phyloP scores from a whole-genome alignment of 73 alveolate genomes.

The Tetrahymena elliotti region DNA sequence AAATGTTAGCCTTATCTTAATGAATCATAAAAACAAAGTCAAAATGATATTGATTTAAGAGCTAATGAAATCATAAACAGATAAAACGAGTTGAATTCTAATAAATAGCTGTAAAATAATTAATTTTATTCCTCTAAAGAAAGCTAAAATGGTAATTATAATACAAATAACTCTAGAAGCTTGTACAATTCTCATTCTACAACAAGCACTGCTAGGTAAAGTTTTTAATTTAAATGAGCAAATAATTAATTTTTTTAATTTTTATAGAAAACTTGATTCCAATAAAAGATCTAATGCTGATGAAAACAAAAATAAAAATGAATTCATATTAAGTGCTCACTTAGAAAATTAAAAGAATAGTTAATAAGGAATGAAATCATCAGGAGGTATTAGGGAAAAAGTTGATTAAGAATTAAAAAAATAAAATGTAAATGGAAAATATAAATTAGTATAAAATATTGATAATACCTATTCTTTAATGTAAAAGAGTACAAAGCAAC shows the following conservation, averaged over 20 bases:
- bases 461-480: neutral
- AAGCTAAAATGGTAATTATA: neutral
- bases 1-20: neutral
- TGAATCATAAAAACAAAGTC: neutral
- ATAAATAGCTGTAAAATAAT: neutral
- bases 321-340: neutral
- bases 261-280: neutral
- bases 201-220: neutral
- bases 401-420: neutral
- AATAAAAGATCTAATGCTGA: neutral
- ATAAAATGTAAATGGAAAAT: neutral
- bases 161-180: neutral
- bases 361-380: neutral
- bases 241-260: neutral
- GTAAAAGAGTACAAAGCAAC: neutral
- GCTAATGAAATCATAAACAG: neutral
- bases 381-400: neutral
- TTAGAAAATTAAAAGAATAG: neutral
- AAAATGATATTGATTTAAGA: neutral
- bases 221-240: neutral
- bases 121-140: neutral
- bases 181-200: neutral
- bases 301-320: neutral
- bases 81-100: neutral
- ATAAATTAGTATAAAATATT: neutral